Evolutionary conservation across 2,329 filamentous ascomycete species (phyloP).

Genomic region (Westerdykella sp.): DNA sequence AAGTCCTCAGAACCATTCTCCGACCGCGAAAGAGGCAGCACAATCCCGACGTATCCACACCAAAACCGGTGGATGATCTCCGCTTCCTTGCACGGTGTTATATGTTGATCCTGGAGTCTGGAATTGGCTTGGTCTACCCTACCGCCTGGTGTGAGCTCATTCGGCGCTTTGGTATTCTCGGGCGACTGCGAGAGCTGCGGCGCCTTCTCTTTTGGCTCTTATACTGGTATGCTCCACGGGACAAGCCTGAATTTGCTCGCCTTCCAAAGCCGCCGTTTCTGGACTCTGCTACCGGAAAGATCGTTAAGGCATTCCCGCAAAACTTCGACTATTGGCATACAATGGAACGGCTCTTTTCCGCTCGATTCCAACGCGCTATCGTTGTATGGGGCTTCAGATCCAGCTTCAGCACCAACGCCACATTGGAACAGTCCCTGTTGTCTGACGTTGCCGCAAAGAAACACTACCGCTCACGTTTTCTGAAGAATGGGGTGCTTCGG

Average conservation of each 20-base stretch:
- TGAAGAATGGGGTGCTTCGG: slow-evolving; percentile 11
- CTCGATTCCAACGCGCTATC: slow-evolving; percentile 22
- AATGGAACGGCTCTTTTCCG: slow-evolving; percentile 21
- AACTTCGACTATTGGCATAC: slow-evolving; percentile 22
- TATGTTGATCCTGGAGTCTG: slow-evolving; percentile 43
- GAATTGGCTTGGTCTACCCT: slow-evolving; percentile 37
- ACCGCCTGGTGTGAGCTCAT: slow-evolving; percentile 53
- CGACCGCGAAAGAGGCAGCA: slow-evolving; percentile 35
- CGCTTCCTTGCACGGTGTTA: slow-evolving; percentile 45
- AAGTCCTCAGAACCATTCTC: slow-evolving; percentile 38
- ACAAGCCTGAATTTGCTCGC: slow-evolving; percentile 10
- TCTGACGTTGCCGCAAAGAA: slow-evolving; percentile 12
- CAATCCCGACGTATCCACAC: slow-evolving; percentile 16
- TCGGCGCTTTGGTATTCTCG: slow-evolving; percentile 53
- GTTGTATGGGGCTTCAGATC: slow-evolving; percentile 32
- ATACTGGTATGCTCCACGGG: slow-evolving; percentile 31
- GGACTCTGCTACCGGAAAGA: slow-evolving; percentile 12
- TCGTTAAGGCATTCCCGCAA: slow-evolving; percentile 12
- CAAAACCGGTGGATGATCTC: slow-evolving; percentile 28
- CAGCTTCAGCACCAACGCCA: slow-evolving; percentile 19
- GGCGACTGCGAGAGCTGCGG: slow-evolving; percentile 47
- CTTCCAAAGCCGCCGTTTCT: slow-evolving; percentile 21
- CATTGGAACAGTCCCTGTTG: slow-evolving; percentile 21
- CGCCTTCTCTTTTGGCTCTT: slow-evolving; percentile 50
- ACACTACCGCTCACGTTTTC: slow-evolving; percentile 19